These are phyloP conservation scores for Botrytis medusae DNA, from an alignment of 2,329 filamentous ascomycete species.

Conservation along the genomic window DNA sequence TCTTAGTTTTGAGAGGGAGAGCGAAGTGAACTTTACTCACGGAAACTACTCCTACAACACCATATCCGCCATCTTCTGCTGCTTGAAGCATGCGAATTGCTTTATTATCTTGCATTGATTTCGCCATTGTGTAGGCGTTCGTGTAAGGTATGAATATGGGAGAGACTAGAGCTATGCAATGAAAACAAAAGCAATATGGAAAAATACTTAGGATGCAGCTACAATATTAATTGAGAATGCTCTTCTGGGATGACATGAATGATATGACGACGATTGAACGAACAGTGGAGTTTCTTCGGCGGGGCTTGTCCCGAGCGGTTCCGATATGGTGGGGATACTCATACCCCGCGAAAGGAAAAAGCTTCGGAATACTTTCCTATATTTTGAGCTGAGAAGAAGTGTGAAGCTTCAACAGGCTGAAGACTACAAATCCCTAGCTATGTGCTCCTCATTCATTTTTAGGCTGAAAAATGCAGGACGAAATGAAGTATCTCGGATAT, in stretches of 20 bases:
- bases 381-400: neutral
- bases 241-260: neutral
- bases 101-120: slow-evolving; percentile 14
- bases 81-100: slow-evolving; percentile 36
- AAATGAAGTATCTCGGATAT: neutral
- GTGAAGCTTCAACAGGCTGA: neutral
- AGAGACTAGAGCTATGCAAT: neutral
- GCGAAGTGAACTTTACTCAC: slow-evolving; percentile 23
- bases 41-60: slow-evolving; percentile 53
- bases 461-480: neutral
- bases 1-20: neutral
- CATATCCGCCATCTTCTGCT: slow-evolving; percentile 55
- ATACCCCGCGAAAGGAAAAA: neutral
- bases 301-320: neutral
- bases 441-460: no score
- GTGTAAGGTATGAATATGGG: neutral
- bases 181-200: neutral
- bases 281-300: neutral
- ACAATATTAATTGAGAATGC: neutral
- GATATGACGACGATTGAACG: neutral
- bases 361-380: neutral
- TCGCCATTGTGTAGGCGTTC: neutral
- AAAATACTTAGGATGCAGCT: neutral
- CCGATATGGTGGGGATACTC: neutral
- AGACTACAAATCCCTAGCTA: neutral